Base-by-base conservation (phyloP, 768 basidiomycete species). In the Rhizopogon vinicolor region DNA sequence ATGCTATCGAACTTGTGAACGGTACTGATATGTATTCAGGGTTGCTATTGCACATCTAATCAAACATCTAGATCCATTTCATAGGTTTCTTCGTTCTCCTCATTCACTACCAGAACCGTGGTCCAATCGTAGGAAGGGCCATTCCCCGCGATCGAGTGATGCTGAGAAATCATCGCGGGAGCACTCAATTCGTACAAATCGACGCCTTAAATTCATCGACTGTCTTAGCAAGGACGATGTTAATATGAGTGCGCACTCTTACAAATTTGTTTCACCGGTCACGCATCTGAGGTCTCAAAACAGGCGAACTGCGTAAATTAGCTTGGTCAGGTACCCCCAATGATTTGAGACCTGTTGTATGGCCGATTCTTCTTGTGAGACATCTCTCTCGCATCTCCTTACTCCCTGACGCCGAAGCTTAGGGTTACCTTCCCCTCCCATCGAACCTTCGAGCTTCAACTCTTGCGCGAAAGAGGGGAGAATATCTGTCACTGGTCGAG, bases 371-470 rank as follows among this genome's bases (percentile, higher is more conserved):
- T 33, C 83, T 98, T 40, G 94, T 96, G 66, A 61, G 90, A 50
- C 25, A 42, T 19, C 16, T 14, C 25, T 33, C 14, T 42, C 22
- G 41, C 16, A 14, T 49, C 44, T 54, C 51, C 19, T 53, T 37
- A 43, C 29, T 18, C 51, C 14, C 41, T 62, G 25, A 67, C 31
- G 16, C 45, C 35, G 45, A 35, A 40, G n/a, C 6, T 31, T 58
- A 97, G 94, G 95, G 95, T 19, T 98, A 98, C 70, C 81, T 97
- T 28, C 96, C 97, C 1, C 75, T 96, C 14, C 87, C 93, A 5
- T 80, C 82, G 3, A 84, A 88, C 37, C 74, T 91, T 5, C 89
- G 95, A 10, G 65, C 83, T 37, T 73, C 83, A 3, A 91, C 91
- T 0, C 80, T 98, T n/a, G 78, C 83, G 28, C 83, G 93, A 46